Evolutionary conservation across 2,329 filamentous ascomycete species (phyloP).

Genomic region (Ampelomyces quisqualis): DNA sequence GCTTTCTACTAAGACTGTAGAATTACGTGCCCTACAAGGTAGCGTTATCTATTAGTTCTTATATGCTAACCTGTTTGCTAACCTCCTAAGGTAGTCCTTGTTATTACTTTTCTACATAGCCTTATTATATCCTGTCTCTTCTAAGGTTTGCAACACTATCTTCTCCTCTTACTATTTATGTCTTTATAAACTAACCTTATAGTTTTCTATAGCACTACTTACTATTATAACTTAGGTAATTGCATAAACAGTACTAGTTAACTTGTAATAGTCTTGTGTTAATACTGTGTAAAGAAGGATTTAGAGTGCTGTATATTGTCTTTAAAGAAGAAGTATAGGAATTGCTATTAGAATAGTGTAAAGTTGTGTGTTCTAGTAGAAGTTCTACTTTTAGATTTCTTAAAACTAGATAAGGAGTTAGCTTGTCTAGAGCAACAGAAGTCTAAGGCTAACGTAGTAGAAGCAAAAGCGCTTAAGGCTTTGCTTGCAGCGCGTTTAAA

Average conservation of each 20-base stretch:
- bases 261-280: neutral
- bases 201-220: constrained; percentile 1
- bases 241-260: neutral
- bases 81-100: no score
- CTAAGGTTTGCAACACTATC: constrained; percentile 1
- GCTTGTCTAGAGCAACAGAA: neutral
- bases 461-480: neutral
- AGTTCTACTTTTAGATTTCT: neutral
- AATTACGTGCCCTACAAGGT: no score
- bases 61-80: neutral
- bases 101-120: no score
- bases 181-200: constrained; percentile 2
- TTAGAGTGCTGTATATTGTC: neutral
- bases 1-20: no score
- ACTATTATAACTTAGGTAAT: constrained; percentile 1
- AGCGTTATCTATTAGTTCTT: no score
- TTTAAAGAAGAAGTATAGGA: neutral
- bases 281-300: constrained; percentile 1
- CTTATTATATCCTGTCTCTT: neutral
- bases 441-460: neutral
- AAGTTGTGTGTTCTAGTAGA: neutral
- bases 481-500: neutral
- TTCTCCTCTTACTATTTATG: neutral
- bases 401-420: neutral
- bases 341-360: constrained; percentile 1